Base-by-base conservation (phyloP, 345 rosid species). In the Lumnitzera littorea region DNA sequence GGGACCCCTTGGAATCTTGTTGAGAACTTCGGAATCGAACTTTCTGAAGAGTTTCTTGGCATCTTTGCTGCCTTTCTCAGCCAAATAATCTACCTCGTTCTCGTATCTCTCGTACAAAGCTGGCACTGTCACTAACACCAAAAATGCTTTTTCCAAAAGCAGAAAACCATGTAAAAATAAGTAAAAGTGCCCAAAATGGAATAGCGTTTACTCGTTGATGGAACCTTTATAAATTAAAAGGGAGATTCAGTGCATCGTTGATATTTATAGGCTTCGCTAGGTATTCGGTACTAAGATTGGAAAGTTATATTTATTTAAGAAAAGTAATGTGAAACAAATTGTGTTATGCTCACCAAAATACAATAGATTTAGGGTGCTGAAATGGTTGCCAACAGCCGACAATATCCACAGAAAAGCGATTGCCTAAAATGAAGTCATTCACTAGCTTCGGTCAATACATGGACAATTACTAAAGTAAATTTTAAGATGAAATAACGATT, bases 1-100 rank as follows among this genome's bases (percentile, higher is more conserved):
- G 12, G 74, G 66, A 50, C 76, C 81, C 63, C 68, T 74, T 50
- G 89, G 89, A 50, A 84, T 78, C 67, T 69, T 83, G 72, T 74
- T 55, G 56, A 78, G 71, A 62, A 80, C 72, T 72, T 64, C 50
- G 64, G 80, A 61, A 56, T 74, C 80, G 55, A 84, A 61, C 25
- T 72, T 63, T 23, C 66, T 51, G 47, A 72, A 69, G 55, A 76
- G 62, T 5, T 62, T 73, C 75, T 62, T 64, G 63, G 67, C 56
- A 41, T 66, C 47, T 51, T 52, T 67, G 55, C 74, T 80, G 56
- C 76, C 69, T 72, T 66, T 73, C 25, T 67, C 68, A 15, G 80
- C 83, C 14, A 68, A 65, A 67, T 64, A 53, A 56, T 55, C 68
- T 57, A 82, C 53, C 62, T 79, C 76, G 23, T 58, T 75, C 72